Evolutionary conservation across 495 filamentous ascomycete genomes (phyloP), one percentile per base, ranked within the genome.

Genomic region (Cercophora samala): DNA sequence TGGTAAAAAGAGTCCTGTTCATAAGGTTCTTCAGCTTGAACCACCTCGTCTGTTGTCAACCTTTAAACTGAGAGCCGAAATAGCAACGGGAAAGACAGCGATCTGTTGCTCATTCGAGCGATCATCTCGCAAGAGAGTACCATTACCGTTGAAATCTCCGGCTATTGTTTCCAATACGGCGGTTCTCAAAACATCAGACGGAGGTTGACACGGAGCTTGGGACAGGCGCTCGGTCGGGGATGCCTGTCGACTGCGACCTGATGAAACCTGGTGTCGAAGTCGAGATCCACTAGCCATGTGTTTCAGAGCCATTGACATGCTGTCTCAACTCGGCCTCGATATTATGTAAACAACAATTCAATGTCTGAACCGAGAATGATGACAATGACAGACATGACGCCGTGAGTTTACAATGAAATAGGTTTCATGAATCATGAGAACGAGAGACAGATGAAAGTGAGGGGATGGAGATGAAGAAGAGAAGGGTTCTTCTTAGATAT

Each of bases 211-310:
- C n/a, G 58, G 23, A 60, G 58, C 22, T 60, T 60, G 58, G 58
- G 58, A 21, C 58, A 32, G 24, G 6, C 54, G 54, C 54, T 56
- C 58, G 58, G 58, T 60, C 29, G 21, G 21, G 22, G 22, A 24
- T 60, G 24, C 22, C 58, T 60, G 58, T 60, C 58, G 13, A 60
- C 21, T 60, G 24, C 58, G 24, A 60, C 26, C 23, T 60, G 26
- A n/a, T 62, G 60, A 62, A 62, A 62, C 60, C 21, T 62, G 60
- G 60, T 62, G 60, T 62, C 60, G 37, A 46, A 17, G 37, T 13
- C 15, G 11, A 46, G 37, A 46, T 46, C 37, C 37, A 46, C 37
- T 9, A 46, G 37, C 37, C 37, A 5, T 46, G 37, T 46, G 37
- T 46, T 46, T 46, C 37, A 46, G 37, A 46, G 37, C 37, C 37